A percentile compares a stretch with the other conserved stretches of the same genome.
These are phyloP conservation scores for Colletotrichum karsti DNA, from an alignment of 2,329 filamentous ascomycete genomes.

Conservation along the genomic window DNA sequence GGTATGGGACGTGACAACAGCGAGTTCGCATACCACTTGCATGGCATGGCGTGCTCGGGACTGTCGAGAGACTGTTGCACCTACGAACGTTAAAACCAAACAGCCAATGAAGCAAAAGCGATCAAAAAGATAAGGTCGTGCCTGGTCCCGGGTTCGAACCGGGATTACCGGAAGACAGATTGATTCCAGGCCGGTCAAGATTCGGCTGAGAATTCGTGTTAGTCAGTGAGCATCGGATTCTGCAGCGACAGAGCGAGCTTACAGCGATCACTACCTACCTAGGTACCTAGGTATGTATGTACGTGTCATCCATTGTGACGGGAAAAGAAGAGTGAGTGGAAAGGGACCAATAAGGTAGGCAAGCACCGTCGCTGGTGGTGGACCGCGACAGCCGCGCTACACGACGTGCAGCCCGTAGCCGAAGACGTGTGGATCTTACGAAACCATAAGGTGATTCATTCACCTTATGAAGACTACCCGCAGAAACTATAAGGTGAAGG, in stretches of 20 bases:
- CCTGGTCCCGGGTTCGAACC: not conserved
- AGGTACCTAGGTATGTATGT: too few species aligned
- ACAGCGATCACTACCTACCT: not conserved
- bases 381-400: not conserved
- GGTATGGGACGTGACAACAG: too few species aligned
- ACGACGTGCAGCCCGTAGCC: not conserved
- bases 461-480: not conserved
- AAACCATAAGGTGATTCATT: not conserved
- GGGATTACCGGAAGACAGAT: not conserved
- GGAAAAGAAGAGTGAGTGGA: not conserved
- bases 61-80: conserved; percentile 7
- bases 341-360: not conserved
- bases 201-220: not conserved
- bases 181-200: not conserved
- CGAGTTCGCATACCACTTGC: not conserved
- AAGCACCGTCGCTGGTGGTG: not conserved
- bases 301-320: conserved; percentile 6
- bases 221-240: not conserved
- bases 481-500: not conserved
- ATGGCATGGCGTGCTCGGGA: conserved; percentile 4
- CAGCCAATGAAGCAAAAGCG: not conserved
- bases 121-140: not conserved
- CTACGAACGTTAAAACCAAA: not conserved
- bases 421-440: not conserved
- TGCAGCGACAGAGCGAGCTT: not conserved